Base-by-base conservation (phyloP, 108 stramenopile genomes). In the Aureococcus anophagefferens region DNA sequence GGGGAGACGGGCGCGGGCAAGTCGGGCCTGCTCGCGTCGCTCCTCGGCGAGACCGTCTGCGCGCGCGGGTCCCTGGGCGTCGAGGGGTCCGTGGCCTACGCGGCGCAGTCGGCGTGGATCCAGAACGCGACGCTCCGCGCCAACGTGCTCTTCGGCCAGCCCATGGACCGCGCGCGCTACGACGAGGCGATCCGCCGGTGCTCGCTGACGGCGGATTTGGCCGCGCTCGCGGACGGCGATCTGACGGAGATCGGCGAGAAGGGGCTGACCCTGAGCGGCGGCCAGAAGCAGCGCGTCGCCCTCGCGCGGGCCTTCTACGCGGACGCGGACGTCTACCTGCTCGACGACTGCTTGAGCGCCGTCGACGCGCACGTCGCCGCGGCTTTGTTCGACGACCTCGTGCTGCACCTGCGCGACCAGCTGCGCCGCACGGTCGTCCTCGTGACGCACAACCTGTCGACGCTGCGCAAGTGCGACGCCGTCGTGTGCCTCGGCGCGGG, bases 171-270 rank as follows among this genome's bases (percentile, higher is more conserved):
- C 66, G 84, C 84, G 45, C 79, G 81, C 30, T 98, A 98, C 74
- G 64, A 93, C 62, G 76, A 85, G 36, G 86, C 86, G 31, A 44
- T 99, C 30, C 62, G 75, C 33, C 83, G 78, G 36, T 97, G 95
- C 76, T 88, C 92, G 14, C 76, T 99, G 35, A 64, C 70, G 0
- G 89, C 85, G 33, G 98, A 99, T 77, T 69, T 99, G 7, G 78
- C 75, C n/a, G 45, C 85, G 46, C 80, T 97, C 25, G 80, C 93
- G 0, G 78, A 69, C 30, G 94, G 96, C 0, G 98, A 99, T 74
- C 76, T 71, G 71, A 96, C 94, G 13, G 94, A 97, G 80, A 96
- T 98, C 77, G 97, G 97, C 34, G 95, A 98, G 82, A 87, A 88
- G 33, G 96, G 94, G 32, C 89, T 96, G 64, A 96, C 93, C 80